A percentile compares a stretch with the other conserved stretches of the same genome.
These are phyloP conservation scores for Gastrodia elata DNA, from an alignment of 106 monocot genomes.

Conservation along the genomic window DNA sequence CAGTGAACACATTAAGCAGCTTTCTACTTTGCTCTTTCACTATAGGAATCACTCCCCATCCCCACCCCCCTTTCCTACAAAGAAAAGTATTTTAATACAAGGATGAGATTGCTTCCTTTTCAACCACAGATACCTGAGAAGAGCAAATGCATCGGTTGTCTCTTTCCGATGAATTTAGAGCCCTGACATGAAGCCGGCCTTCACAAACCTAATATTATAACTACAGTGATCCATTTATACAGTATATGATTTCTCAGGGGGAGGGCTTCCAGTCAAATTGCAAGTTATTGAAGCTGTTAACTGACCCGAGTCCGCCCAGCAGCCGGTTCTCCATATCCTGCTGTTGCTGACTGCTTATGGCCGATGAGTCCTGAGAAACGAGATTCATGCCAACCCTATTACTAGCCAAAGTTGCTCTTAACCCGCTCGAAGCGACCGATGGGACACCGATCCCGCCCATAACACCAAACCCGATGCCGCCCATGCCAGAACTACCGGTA, in stretches of 20 bases:
- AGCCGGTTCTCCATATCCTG: slow-evolving; percentile 46
- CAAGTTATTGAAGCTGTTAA: slow-evolving; percentile 62
- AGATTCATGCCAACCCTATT: slow-evolving; percentile 24
- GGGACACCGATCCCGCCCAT: slow-evolving; percentile 33
- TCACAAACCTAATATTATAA: background rate
- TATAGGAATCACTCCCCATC: background rate
- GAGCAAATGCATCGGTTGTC: background rate
- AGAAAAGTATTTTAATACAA: background rate
- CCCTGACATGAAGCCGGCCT: background rate
- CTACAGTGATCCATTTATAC: background rate
- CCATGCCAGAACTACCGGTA: slow-evolving; percentile 11
- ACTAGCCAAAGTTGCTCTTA: slow-evolving; percentile 35
- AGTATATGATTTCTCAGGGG: slow-evolving; percentile 10
- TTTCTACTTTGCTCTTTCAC: background rate
- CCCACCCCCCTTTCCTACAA: background rate
- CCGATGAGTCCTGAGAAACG: slow-evolving; percentile 27
- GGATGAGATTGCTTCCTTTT: background rate
- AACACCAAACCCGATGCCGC: slow-evolving; percentile 32
- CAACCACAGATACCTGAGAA: background rate
- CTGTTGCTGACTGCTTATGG: slow-evolving; percentile 35
- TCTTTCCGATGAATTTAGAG: background rate
- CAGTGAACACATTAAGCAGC: background rate
- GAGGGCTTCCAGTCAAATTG: slow-evolving; percentile 62
- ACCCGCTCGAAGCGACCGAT: slow-evolving; percentile 17
- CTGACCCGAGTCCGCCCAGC: slow-evolving; percentile 26